Conservation (phyloP, 108 stramenopile species). For the Phaeodactylum tricornutum region DNA sequence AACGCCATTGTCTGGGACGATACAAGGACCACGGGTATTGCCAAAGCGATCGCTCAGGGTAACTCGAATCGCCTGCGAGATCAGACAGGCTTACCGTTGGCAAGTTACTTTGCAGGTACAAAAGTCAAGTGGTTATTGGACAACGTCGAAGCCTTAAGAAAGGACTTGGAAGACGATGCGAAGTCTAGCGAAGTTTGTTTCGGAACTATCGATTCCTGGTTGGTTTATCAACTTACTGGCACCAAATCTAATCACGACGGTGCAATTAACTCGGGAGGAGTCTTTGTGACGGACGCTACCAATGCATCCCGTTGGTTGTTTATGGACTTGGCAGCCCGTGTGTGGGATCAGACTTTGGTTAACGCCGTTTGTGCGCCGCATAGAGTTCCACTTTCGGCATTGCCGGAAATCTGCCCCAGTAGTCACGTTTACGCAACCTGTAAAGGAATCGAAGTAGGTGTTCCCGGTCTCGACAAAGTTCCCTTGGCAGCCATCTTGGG, state of each 20-base stretch:
- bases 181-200: slow-evolving; percentile 57
- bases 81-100: slow-evolving; percentile 90
- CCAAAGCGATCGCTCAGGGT: slow-evolving; percentile 55
- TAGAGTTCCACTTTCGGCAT: slow-evolving; percentile 33
- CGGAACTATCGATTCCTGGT: slow-evolving; percentile 96
- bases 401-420: slow-evolving; percentile 63
- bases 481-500: slow-evolving; percentile 82
- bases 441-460: slow-evolving; percentile 16
- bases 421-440: slow-evolving; percentile 40
- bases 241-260: slow-evolving; percentile 32
- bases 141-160: slow-evolving; percentile 58
- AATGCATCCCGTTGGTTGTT: slow-evolving; percentile 95
- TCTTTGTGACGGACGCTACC: slow-evolving; percentile 87
- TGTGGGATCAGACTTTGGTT: slow-evolving; percentile 80
- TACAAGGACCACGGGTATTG: slow-evolving; percentile 73
- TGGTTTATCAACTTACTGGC: slow-evolving; percentile 83
- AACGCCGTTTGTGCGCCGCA: slow-evolving; percentile 46
- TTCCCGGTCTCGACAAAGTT: slow-evolving; percentile 48
- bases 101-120: slow-evolving; percentile 93
- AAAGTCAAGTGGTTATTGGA: slow-evolving; percentile 93
- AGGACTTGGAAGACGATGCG: slow-evolving; percentile 32
- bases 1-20: slow-evolving; percentile 99
- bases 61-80: slow-evolving; percentile 61
- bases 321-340: slow-evolving; percentile 72
- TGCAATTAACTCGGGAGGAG: slow-evolving; percentile 44